These are phyloP conservation scores for Boletus patriciae DNA, from an alignment of 768 basidiomycete genomes.

Conservation along the genomic window DNA sequence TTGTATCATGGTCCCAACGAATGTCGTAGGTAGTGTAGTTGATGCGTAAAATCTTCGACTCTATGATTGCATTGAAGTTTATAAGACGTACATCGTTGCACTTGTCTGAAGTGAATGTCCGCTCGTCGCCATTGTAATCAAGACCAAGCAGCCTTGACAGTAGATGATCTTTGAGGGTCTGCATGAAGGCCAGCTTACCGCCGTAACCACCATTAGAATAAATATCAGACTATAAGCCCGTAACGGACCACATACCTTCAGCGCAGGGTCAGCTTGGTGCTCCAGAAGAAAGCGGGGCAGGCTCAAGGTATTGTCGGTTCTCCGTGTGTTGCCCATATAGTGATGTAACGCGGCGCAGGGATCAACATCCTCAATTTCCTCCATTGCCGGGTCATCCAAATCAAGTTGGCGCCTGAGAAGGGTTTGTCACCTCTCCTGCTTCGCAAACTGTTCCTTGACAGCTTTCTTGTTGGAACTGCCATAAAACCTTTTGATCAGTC, in stretches of 20 bases:
- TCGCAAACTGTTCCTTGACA: not conserved
- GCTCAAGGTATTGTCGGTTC: not conserved
- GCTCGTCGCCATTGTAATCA: constrained; percentile 19
- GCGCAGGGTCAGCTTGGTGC: constrained; percentile 13
- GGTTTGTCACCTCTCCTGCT: constrained; percentile 9
- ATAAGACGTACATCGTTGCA: not conserved
- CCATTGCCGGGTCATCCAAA: too few relatives aligned
- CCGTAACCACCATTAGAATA: too few relatives aligned
- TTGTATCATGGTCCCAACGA: constrained; percentile 1
- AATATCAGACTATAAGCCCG: too few relatives aligned
- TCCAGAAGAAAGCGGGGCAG: not conserved
- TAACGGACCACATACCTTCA: too few relatives aligned
- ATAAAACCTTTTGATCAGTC: constrained; percentile 28
- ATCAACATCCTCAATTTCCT: too few relatives aligned
- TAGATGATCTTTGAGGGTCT: constrained; percentile 23
- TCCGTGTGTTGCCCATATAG: not conserved
- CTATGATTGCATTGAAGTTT: not conserved
- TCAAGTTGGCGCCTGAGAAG: not conserved
- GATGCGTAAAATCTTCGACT: not conserved
- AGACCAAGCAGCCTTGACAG: constrained; percentile 9
- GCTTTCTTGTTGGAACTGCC: constrained; percentile 22
- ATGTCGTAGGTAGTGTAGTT: constrained; percentile 24
- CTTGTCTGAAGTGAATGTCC: constrained; percentile 1
- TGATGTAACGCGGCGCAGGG: too few relatives aligned
- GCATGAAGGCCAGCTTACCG: constrained; percentile 17